A percentile compares a stretch with the other conserved stretches of the same genome.
These are phyloP conservation scores for Naematelia aurantialba DNA, from an alignment of 768 basidiomycete genomes.

Conservation along the genomic window DNA sequence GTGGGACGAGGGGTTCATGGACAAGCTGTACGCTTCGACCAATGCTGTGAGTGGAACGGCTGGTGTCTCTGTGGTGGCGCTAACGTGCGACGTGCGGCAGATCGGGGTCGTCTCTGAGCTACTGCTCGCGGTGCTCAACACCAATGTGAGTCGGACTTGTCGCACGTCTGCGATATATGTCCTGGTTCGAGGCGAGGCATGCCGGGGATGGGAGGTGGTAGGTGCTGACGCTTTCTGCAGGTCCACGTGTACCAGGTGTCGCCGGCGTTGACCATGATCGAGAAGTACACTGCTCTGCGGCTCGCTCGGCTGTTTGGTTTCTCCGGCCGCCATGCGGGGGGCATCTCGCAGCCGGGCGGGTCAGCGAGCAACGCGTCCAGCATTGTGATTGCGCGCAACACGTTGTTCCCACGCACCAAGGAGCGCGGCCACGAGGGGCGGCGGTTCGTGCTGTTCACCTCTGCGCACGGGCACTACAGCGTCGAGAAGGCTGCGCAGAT, in stretches of 20 bases:
- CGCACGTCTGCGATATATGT: background rate
- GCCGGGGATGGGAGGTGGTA: background rate
- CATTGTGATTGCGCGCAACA: constrained; percentile 33
- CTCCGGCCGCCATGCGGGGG: constrained; percentile 12
- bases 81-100: background rate
- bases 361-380: constrained; percentile 26
- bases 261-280: constrained; percentile 32
- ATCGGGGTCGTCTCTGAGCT: constrained; percentile 32
- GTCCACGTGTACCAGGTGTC: constrained; percentile 38
- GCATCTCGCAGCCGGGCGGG: constrained; percentile 30
- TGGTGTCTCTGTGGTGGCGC: background rate
- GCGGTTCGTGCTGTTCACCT: constrained; percentile 26
- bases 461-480: constrained; percentile 26
- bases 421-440: constrained; percentile 12
- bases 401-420: constrained; percentile 25
- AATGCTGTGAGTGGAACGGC: constrained; percentile 20
- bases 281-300: constrained; percentile 19
- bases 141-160: constrained; percentile 16
- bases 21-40: constrained; percentile 35
- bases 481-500: constrained; percentile 35
- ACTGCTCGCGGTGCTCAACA: constrained; percentile 27
- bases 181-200: background rate
- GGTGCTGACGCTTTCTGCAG: background rate
- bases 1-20: constrained; percentile 36
- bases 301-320: constrained; percentile 25